These are phyloP conservation scores for Rhizophora mangle DNA, from an alignment of 345 rosid species.

Conservation along the genomic window DNA sequence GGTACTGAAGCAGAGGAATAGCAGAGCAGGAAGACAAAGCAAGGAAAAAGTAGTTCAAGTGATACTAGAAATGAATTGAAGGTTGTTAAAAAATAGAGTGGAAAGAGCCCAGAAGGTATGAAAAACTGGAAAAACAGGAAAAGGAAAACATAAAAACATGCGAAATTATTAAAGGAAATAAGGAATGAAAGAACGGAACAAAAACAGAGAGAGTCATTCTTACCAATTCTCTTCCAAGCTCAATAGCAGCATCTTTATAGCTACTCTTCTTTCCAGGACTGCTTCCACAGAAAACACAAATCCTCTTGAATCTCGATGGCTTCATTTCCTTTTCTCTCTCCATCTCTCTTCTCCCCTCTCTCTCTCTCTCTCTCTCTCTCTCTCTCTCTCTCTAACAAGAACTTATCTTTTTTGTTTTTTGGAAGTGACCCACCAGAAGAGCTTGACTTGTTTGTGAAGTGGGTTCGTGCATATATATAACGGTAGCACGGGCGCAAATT, in stretches of 20 bases:
- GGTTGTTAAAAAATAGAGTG: too few relatives aligned
- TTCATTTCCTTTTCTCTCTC: constrained; percentile 19
- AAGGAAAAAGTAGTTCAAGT: not conserved
- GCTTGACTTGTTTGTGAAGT: not conserved
- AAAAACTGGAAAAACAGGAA: not conserved
- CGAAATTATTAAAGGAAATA: not conserved
- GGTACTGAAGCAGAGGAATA: constrained; percentile 9
- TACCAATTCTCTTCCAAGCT: constrained; percentile 34
- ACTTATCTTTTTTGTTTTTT: not conserved
- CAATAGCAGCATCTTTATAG: constrained; percentile 34
- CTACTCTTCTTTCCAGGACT: constrained; percentile 33
- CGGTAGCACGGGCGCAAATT: constrained; percentile 19
- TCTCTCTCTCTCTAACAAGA: not conserved
- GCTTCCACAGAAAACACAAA: constrained; percentile 35
- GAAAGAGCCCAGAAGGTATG: not conserved
- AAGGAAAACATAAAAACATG: not conserved
- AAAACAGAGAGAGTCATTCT: not conserved
- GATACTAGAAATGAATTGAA: not conserved
- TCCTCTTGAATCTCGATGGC: constrained; percentile 27
- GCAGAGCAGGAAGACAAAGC: not conserved
- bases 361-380: constrained; percentile 5
- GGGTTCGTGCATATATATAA: constrained; percentile 25
- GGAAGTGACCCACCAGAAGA: constrained; percentile 10
- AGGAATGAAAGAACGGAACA: too few relatives aligned
- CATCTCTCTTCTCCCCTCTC: constrained; percentile 16